Evolutionary conservation across 768 basidiomycete genomes (phyloP), one percentile per base, ranked within the genome.

Genomic region (Stropharia rugosoannulata): DNA sequence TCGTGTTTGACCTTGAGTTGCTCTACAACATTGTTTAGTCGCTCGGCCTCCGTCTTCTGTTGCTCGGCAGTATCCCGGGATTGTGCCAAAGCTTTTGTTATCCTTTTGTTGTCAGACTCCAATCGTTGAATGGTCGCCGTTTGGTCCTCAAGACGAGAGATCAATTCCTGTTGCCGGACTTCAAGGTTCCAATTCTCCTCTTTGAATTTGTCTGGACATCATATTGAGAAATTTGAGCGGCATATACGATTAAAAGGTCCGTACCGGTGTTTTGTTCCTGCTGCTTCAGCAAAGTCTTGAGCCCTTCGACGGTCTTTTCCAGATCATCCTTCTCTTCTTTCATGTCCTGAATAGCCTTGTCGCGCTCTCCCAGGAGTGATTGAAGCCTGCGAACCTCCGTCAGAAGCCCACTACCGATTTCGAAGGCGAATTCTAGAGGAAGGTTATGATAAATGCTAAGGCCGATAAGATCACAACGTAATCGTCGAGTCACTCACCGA

Each of bases 171-270:
- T 27, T 94, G 76, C 13, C 83, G 82, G 47, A 98, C 94, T 75
- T 98, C 96, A 55, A 98, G 85, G 66, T 98, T 96, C 97, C 97
- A 98, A 69, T 97, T 98, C 73, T 95, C 94, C 73, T 98, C 96
- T 73, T 94, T 94, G 84, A 86, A 96, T 60, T 94, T 93, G 69
- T 98, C 96, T 89, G 65, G 47, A 54, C 51, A 47, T 56, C 37
- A 39, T 37, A 49, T 59, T 39, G 18, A 44, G n/a, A 47, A 15
- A 47, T 48, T 13, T 27, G 32, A 43, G 36, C 22, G 35, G 25
- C 53, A 39, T 27, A 46, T 18, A 53, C 3, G 29, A 32, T 25
- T 59, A 57, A 35, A 43, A 51, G 37, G 29, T 22, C 71, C 83
- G 51, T 61, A 89, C 93, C 93, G 56, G 90, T 80, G 57, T 78